Conservation (phyloP, 257 asterid genomes). For the Craterostigma plantagineum region DNA sequence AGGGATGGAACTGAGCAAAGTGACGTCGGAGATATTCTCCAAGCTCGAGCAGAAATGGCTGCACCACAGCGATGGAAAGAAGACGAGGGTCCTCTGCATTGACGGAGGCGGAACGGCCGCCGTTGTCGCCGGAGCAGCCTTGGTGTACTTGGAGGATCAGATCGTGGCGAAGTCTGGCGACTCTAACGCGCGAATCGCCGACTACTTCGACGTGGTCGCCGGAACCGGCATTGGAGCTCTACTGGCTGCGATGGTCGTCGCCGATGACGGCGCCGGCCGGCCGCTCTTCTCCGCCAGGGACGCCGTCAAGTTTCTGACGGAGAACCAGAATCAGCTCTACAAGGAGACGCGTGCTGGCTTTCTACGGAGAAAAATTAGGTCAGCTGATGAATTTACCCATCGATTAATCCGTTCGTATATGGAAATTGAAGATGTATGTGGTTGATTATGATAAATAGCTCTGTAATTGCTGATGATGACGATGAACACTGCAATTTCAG, state of each 20-base stretch:
- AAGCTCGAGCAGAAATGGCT: constrained; percentile 91
- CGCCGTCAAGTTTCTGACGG: constrained; percentile 36
- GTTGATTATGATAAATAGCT: no score
- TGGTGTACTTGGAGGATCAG: constrained; percentile 68
- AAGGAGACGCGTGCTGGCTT: constrained; percentile 19
- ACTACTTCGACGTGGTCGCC: no score
- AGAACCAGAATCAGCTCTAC: constrained; percentile 29
- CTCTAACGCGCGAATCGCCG: constrained; percentile 35
- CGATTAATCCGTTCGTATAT: no score
- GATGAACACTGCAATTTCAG: constrained; percentile 19
- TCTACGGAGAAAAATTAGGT: constrained; percentile 5
- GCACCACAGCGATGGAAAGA: constrained; percentile 58
- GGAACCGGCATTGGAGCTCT: no score
- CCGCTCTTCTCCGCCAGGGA: constrained; percentile 23
- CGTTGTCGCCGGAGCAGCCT: constrained; percentile 40
- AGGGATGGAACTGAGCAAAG: constrained; percentile 51
- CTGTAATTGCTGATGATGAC: no score
- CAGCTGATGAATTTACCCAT: no score
- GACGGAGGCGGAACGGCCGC: constrained; percentile 78
- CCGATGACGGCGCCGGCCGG: no score
- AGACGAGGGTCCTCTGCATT: constrained; percentile 55
- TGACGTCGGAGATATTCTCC: constrained; percentile 70
- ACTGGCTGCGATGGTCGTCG: no score
- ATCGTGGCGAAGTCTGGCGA: constrained; percentile 58
- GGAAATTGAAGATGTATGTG: no score